phyloP scores from a whole-genome alignment of 192 early-diverging fungal genomes.

The Coemansia sp. region DNA sequence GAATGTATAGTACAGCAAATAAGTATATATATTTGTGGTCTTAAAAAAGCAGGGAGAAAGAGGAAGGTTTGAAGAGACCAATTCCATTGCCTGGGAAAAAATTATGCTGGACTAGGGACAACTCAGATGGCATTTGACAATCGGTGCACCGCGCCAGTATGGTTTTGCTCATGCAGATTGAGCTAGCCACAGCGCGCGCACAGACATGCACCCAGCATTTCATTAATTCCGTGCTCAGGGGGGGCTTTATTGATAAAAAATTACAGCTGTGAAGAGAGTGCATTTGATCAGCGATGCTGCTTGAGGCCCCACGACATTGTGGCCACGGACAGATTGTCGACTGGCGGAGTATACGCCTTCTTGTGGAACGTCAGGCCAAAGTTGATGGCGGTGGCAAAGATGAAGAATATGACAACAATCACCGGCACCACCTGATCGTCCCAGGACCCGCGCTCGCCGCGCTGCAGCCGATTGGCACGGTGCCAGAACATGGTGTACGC shows the following conservation, averaged over 20 bases:
- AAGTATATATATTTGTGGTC: neutral
- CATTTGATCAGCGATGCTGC: neutral
- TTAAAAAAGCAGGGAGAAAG: neutral
- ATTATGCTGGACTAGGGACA: neutral
- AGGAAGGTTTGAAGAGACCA: neutral
- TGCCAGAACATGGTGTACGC: slow-evolving; percentile 50
- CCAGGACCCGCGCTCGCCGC: slow-evolving; percentile 51
- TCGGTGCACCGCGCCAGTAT: neutral
- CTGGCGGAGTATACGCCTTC: slow-evolving; percentile 47
- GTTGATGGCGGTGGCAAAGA: slow-evolving; percentile 52
- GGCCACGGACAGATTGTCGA: slow-evolving; percentile 52
- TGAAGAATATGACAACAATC: slow-evolving; percentile 49
- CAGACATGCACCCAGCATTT: too few species aligned
- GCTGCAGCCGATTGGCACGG: slow-evolving; percentile 46
- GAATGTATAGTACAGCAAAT: neutral
- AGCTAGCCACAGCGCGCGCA: too few species aligned
- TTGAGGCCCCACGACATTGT: slow-evolving; percentile 55
- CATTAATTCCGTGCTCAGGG: too few species aligned
- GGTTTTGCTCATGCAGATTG: neutral
- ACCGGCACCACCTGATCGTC: slow-evolving; percentile 48
- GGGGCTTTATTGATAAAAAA: too few species aligned
- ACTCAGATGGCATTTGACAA: neutral
- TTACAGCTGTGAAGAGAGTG: neutral
- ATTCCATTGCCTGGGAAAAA: neutral
- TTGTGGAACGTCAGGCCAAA: slow-evolving; percentile 58